Evolutionary conservation across 495 filamentous ascomycete species (phyloP), one percentile per base, ranked within the genome.

Genomic region (Bathelium albidoporum): DNA sequence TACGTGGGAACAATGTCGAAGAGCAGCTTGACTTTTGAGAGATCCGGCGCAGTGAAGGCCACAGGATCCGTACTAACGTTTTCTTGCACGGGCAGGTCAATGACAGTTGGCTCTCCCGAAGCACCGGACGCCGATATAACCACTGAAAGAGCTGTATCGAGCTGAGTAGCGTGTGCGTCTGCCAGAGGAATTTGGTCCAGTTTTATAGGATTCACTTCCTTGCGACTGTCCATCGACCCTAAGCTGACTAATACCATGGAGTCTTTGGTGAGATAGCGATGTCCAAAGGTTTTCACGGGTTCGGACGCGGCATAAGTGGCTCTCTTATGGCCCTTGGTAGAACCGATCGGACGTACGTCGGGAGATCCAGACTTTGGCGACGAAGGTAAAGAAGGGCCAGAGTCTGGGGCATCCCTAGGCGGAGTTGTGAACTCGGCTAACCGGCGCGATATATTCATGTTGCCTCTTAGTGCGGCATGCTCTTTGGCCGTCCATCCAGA

Each of bases 1-100:
- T 97, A 97, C 1, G 95, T 97, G n/a, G 93, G 94, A 11, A 97
- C 86, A 62, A 98, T 90, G 70, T 98, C 94, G 68, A 98, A 98
- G 41, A 94, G 78, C 24, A 98, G 78, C 74, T 91, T 90, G 44
- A 97, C 92, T 69, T 90, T 91, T 61, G 81, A 80, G 1, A 83
- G 79, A 71, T 97, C 91, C 18, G 73, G 79, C 0, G 93, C 85
- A 60, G 85, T 88, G 75, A 98, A 97, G 0, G 88, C 82, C 32
- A 97, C 90, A 0, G 94, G 94, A 66, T 96, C 92, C 0, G 92
- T 96, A 32, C 86, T 87, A 65, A 96, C 89, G 67, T 93, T 95
- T 29, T 96, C 93, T 68, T 96, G 90, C 4, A 96, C 87, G 0
- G 94, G 94, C 20, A 98, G 78, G 74, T 97, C 94, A 69, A 97